Evolutionary conservation across 768 basidiomycete species (phyloP), one percentile per base, ranked within the genome.

Genomic region (Baorangia bicolor): DNA sequence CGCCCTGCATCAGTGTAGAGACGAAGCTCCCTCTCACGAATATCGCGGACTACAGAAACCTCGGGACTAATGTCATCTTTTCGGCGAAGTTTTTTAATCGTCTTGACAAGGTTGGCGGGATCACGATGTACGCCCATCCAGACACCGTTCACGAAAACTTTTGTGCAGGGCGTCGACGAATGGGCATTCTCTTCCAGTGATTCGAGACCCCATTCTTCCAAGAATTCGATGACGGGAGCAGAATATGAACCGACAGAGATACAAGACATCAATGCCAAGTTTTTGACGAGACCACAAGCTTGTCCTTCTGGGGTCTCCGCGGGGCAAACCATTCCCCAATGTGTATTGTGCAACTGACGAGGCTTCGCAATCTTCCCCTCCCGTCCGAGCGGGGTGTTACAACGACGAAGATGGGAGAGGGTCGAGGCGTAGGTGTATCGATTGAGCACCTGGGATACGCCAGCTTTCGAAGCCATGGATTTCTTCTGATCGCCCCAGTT

Each of bases 401-500:
- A 95, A 28, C 97, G 92, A 68, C 97, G 96, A 65, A 99, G 74
- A 79, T 99, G 97, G 4, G 97, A 99, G 12, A 99, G 77, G 0
- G 97, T 99, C 12, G 97, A 99, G 0, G 97, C 97, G 67, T 96
- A 99, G 5, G 97, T 99, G 72, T 99, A 99, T 57, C 97, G 81
- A 75, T 99, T 99, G 55, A 99, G 81, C 59, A 99, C 97, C 71
- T 99, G 97, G 3, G 97, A 98, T 16, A 99, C 97, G 66, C 97
- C 97, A 48, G 96, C 97, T 72, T 97, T 97, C 11, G 94, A 90
- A 39, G 92, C 87, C 92, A 97, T 97, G 0, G 92, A 89, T 74
- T 98, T 97, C 79, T 98, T 97, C 75, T 98, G 94, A 71, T 97
- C 95, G 27, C 96, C 96, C 97, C 97, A 99, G 70, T 99, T 99